phyloP scores from a whole-genome alignment of 495 filamentous ascomycete species.

The Saxophila tyrrhenica region DNA sequence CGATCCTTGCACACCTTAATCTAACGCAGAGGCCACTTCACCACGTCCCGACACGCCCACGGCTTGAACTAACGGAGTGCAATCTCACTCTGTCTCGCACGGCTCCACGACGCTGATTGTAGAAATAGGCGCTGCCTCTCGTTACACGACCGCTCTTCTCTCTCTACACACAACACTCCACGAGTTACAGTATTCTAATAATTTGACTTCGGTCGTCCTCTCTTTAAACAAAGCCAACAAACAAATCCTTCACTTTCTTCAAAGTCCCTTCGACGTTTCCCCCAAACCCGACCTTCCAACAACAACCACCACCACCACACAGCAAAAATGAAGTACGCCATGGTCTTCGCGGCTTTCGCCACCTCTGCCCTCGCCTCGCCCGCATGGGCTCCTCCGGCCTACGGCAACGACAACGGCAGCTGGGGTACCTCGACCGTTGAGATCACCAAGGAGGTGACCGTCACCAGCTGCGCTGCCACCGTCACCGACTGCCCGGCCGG shows the following conservation, averaged over 20 bases:
- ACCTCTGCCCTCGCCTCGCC: background rate
- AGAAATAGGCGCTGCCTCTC: background rate
- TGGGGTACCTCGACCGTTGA: background rate
- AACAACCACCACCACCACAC: background rate
- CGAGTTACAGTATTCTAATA: background rate
- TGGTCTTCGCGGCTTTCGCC: background rate
- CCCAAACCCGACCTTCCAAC: background rate
- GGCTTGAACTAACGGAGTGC: background rate
- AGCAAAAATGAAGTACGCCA: slow-evolving; percentile 3
- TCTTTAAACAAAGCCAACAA: background rate
- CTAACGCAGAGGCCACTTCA: background rate
- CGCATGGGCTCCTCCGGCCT: background rate
- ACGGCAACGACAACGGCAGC: background rate
- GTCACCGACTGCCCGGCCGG: background rate
- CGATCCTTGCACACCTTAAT: background rate
- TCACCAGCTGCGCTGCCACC: background rate
- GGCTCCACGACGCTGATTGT: background rate
- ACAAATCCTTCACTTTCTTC: background rate
- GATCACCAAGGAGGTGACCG: background rate
- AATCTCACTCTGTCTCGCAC: background rate
- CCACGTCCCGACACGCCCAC: background rate
- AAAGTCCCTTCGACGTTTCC: background rate
- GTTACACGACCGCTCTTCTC: background rate
- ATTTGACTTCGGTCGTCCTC: slow-evolving; percentile 3
- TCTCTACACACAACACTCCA: background rate